phyloP scores from a whole-genome alignment of 139 green algal genomes.

The Micractinium conductrix region DNA sequence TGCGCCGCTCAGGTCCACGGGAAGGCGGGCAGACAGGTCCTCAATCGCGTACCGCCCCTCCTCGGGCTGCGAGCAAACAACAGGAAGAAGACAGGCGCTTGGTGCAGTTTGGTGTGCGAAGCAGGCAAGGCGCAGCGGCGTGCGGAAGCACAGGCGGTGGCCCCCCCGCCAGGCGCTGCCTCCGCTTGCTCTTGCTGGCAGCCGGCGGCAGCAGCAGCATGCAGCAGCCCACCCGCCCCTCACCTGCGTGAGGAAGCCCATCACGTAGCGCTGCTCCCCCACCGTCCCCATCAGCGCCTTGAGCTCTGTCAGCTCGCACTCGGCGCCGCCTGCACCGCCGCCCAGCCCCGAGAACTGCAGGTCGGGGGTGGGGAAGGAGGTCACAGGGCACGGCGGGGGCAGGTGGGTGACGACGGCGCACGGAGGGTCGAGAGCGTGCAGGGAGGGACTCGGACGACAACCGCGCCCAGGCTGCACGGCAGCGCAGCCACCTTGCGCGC shows the following conservation, averaged over 20 bases:
- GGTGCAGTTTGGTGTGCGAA: background rate
- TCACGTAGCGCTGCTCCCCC: slow-evolving; percentile 66
- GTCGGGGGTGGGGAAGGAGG: background rate
- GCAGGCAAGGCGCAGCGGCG: background rate
- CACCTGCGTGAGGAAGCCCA: slow-evolving; percentile 79
- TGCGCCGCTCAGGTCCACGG: slow-evolving; percentile 78
- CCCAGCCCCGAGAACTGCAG: slow-evolving; percentile 26
- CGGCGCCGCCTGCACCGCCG: background rate
- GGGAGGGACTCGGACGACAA: too few relatives aligned
- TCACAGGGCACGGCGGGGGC: too few relatives aligned
- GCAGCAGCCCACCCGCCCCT: background rate
- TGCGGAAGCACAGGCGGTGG: too few relatives aligned
- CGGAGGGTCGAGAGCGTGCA: too few relatives aligned
- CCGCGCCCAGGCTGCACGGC: too few relatives aligned
- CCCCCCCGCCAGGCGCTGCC: too few relatives aligned
- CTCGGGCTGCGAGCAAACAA: background rate
- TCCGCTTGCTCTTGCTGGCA: too few relatives aligned
- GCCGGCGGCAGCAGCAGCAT: background rate
- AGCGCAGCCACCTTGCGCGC: too few relatives aligned
- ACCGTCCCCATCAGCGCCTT: slow-evolving; percentile 76
- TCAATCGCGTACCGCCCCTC: slow-evolving; percentile 77
- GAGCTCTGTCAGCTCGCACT: slow-evolving; percentile 78
- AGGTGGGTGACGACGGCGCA: too few relatives aligned
- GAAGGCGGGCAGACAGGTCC: slow-evolving; percentile 76
- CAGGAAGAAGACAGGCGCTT: too few relatives aligned